Evolutionary conservation across 257 asterid genomes (phyloP).

Genomic region (Forsythia viridissima): DNA sequence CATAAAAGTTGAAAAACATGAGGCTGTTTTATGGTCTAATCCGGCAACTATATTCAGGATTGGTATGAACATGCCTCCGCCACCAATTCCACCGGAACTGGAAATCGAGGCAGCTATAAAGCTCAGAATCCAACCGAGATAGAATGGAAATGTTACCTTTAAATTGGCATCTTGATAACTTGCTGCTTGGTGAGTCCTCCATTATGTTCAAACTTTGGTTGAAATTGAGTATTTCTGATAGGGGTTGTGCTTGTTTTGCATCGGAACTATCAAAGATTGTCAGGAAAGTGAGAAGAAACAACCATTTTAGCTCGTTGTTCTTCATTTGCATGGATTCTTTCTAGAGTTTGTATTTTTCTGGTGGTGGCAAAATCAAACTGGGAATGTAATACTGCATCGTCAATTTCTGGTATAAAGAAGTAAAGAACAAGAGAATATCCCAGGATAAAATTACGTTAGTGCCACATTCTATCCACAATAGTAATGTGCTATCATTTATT

Average conservation of each 20-base stretch:
- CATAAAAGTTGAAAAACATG: conserved; percentile 74
- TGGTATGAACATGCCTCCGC: conserved; percentile 79
- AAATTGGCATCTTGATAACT: conserved; percentile 16
- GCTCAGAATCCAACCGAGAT: conserved; percentile 48
- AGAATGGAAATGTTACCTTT: conserved; percentile 17
- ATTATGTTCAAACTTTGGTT: background rate
- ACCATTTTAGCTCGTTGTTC: background rate
- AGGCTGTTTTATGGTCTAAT: conserved; percentile 67
- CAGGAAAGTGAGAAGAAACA: conserved; percentile 22
- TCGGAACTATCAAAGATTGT: conserved; percentile 29
- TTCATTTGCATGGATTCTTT: no score
- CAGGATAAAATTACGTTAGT: no score
- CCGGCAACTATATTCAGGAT: conserved; percentile 62
- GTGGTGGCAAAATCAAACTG: no score
- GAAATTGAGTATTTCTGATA: conserved; percentile 8
- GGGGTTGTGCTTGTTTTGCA: conserved; percentile 31
- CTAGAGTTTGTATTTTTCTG: no score
- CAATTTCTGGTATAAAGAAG: no score
- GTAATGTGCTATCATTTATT: no score
- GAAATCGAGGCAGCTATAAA: conserved; percentile 70
- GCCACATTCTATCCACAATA: no score
- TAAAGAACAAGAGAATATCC: no score
- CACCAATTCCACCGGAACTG: conserved; percentile 89
- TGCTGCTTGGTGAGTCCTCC: conserved; percentile 20
- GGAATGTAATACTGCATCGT: no score